Evolutionary conservation across 768 basidiomycete genomes (phyloP).

Genomic region (Suillus discolor): DNA sequence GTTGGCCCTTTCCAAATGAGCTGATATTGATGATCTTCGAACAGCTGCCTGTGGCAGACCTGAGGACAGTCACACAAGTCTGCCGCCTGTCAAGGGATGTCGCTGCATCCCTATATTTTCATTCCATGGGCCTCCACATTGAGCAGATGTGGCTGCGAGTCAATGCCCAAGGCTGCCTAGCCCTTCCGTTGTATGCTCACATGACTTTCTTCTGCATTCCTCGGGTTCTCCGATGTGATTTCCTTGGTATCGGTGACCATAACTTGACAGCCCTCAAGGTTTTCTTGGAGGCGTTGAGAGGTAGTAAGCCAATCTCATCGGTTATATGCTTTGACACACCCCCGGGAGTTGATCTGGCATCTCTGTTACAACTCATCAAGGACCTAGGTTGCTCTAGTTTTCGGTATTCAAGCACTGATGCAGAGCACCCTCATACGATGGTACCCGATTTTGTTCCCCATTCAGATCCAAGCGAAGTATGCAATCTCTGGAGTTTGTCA

Average conservation of each 20-base stretch:
- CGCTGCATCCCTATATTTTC: too few species aligned
- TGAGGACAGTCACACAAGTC: too few species aligned
- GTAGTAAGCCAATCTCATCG: too few species aligned
- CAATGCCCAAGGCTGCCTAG: conserved; percentile 1
- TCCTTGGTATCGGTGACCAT: neutral
- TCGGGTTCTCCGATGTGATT: neutral
- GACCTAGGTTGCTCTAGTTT: neutral
- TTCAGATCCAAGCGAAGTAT: neutral
- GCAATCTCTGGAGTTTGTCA: neutral
- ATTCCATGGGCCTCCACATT: too few species aligned
- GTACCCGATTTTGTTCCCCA: neutral
- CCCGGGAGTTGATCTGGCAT: neutral
- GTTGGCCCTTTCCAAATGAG: too few species aligned
- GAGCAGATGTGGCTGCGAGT: conserved; percentile 4
- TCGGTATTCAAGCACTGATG: neutral
- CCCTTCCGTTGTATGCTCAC: conserved; percentile 2
- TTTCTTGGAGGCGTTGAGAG: neutral
- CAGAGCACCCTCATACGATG: neutral
- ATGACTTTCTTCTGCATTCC: neutral
- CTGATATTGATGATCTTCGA: too few species aligned
- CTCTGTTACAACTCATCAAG: neutral
- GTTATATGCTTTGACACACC: neutral
- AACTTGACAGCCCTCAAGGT: conserved; percentile 5
- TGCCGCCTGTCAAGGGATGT: too few species aligned
- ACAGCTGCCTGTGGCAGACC: too few species aligned